A percentile compares a stretch with the other conserved stretches of the same genome.
These are phyloP conservation scores for Podila verticillata DNA, from an alignment of 192 early-diverging fungal genomes.

Conservation along the genomic window DNA sequence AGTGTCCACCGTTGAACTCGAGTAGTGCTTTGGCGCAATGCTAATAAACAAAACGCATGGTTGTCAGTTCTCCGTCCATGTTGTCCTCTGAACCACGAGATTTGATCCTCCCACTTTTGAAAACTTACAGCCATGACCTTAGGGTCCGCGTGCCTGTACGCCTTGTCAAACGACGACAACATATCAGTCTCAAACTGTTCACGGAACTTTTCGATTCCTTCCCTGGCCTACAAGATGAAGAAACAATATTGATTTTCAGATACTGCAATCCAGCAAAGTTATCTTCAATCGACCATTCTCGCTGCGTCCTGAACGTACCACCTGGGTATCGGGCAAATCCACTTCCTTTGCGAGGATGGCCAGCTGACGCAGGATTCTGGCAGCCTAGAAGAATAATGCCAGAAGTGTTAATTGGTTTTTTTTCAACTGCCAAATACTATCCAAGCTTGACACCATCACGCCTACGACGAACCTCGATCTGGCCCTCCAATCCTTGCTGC, in stretches of 20 bases:
- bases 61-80: too few relatives aligned
- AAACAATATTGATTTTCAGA: not conserved
- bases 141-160: conserved; percentile 79
- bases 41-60: conserved; percentile 56
- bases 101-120: too few relatives aligned
- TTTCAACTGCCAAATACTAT: too few relatives aligned
- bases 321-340: conserved; percentile 72
- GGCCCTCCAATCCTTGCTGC: conserved; percentile 82
- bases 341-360: conserved; percentile 89
- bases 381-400: conserved; percentile 63
- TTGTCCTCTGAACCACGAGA: too few relatives aligned
- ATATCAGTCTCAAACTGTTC: conserved; percentile 93
- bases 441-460: too few relatives aligned
- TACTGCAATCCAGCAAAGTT: too few relatives aligned
- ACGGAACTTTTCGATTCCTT: conserved; percentile 91
- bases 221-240: conserved; percentile 67
- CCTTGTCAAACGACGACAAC: conserved; percentile 87
- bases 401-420: not conserved
- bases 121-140: conserved; percentile 79
- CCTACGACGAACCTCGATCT: conserved; percentile 75
- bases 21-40: conserved; percentile 85
- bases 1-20: conserved; percentile 96
- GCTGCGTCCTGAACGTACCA: conserved; percentile 47
- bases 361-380: conserved; percentile 84
- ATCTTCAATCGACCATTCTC: too few relatives aligned